Evolutionary conservation across 2,329 filamentous ascomycete species (phyloP).

Genomic region (Tolypocladium tundrense): DNA sequence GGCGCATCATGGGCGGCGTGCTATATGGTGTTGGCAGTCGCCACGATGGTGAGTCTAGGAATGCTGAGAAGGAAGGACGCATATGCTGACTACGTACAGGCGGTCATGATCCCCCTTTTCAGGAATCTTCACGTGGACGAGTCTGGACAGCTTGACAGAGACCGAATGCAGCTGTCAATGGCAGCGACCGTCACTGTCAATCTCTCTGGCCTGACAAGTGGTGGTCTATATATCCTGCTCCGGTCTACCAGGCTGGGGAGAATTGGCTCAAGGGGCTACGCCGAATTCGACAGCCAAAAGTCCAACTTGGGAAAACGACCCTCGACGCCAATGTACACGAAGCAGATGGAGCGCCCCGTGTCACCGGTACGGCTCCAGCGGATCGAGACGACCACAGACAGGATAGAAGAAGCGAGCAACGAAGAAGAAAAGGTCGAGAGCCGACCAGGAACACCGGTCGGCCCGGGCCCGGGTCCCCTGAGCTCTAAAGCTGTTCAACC

Average conservation of each 20-base stretch:
- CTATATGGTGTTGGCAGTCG: conserved; percentile 47
- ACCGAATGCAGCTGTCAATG: conserved; percentile 40
- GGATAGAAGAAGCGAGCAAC: not conserved
- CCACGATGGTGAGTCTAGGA: conserved; percentile 42
- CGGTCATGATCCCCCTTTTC: conserved; percentile 55
- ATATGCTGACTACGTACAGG: conserved; percentile 22
- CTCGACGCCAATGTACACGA: conserved; percentile 7
- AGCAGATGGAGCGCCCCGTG: conserved; percentile 11
- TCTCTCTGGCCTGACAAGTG: conserved; percentile 54
- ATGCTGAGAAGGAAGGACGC: not conserved
- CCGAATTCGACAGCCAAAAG: conserved; percentile 35
- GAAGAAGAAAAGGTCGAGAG: not conserved
- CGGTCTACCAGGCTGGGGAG: conserved; percentile 51
- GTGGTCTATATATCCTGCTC: conserved; percentile 56
- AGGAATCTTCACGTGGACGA: conserved; percentile 40
- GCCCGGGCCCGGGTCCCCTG: not conserved
- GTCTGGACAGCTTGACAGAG: conserved; percentile 22
- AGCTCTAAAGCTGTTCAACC: not conserved
- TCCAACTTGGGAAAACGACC: conserved; percentile 2
- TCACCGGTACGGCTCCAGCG: conserved; percentile 2
- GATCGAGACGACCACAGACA: not conserved
- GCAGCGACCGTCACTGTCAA: conserved; percentile 57
- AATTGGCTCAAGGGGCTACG: conserved; percentile 32
- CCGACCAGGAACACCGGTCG: not conserved
- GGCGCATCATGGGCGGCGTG: conserved; percentile 61